A percentile compares a stretch with the other conserved stretches of the same genome.
These are phyloP conservation scores for Citrullus colocynthis DNA, from an alignment of 306 rosid species.

Conservation along the genomic window DNA sequence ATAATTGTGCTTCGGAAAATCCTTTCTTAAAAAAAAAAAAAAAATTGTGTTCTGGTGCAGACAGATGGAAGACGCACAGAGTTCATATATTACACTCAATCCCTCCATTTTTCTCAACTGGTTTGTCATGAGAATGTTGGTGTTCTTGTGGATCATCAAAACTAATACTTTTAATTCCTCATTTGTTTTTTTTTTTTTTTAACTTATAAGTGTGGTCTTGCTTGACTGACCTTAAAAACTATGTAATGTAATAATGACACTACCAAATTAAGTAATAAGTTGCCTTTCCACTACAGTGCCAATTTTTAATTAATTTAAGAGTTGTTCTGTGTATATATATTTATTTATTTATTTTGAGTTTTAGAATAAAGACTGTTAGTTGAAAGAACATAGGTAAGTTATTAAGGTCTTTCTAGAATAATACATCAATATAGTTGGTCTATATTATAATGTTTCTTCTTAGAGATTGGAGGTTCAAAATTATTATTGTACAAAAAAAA, in stretches of 20 bases:
- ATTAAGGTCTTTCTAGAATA: too few species aligned
- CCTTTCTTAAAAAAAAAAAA: background rate
- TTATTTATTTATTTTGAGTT: too few species aligned
- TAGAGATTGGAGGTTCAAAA: too few species aligned
- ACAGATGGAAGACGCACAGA: background rate
- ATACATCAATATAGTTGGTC: too few species aligned
- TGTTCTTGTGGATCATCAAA: background rate
- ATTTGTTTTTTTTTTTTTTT: background rate
- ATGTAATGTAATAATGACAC: background rate
- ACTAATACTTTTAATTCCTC: background rate
- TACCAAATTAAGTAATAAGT: background rate
- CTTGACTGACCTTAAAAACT: background rate
- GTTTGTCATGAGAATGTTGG: background rate
- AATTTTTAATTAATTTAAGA: background rate
- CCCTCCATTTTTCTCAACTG: background rate
- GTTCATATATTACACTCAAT: background rate
- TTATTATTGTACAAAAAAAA: too few species aligned
- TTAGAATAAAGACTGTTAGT: too few species aligned
- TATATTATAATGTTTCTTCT: too few species aligned
- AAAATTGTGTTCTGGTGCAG: background rate
- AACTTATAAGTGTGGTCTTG: background rate
- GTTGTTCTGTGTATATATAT: too few species aligned
- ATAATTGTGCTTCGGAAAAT: background rate
- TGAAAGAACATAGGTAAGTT: too few species aligned
- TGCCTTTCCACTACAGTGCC: background rate